Evolutionary conservation across 768 basidiomycete species (phyloP).

Genomic region (Mycena crocata): DNA sequence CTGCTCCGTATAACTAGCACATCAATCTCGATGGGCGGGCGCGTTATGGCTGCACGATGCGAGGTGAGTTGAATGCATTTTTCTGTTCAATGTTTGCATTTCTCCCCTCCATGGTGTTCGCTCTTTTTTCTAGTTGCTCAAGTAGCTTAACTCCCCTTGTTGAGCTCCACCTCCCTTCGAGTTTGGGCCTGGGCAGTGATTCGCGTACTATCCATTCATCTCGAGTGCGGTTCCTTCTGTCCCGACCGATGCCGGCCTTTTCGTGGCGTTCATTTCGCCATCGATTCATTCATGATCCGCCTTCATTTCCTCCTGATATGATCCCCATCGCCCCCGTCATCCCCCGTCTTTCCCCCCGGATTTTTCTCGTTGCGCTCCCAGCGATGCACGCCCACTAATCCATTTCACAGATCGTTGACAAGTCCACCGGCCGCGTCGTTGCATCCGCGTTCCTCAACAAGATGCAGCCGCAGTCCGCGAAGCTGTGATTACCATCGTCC

Average conservation of each 20-base stretch:
- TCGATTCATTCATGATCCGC: too few species aligned
- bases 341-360: conserved; percentile 1
- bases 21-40: conserved; percentile 73
- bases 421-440: conserved; percentile 65
- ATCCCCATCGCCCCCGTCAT: too few species aligned
- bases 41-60: conserved; percentile 78
- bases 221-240: too few species aligned
- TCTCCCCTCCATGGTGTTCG: neutral
- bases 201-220: too few species aligned
- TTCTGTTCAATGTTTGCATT: neutral
- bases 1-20: conserved; percentile 70
- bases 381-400: too few species aligned
- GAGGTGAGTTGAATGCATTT: conserved; percentile 56
- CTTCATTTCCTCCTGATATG: too few species aligned
- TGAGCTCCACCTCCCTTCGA: too few species aligned
- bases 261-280: too few species aligned
- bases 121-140: neutral
- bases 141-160: too few species aligned
- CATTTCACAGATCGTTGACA: conserved; percentile 71
- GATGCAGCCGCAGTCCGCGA: conserved; percentile 67
- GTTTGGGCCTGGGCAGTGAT: too few species aligned
- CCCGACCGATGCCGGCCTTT: too few species aligned
- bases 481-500: conserved; percentile 23
- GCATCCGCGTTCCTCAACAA: conserved; percentile 79
- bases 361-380: neutral